phyloP scores from a whole-genome alignment of 2,329 filamentous ascomycete genomes.

The Phaeosphaeriaceae sp. region DNA sequence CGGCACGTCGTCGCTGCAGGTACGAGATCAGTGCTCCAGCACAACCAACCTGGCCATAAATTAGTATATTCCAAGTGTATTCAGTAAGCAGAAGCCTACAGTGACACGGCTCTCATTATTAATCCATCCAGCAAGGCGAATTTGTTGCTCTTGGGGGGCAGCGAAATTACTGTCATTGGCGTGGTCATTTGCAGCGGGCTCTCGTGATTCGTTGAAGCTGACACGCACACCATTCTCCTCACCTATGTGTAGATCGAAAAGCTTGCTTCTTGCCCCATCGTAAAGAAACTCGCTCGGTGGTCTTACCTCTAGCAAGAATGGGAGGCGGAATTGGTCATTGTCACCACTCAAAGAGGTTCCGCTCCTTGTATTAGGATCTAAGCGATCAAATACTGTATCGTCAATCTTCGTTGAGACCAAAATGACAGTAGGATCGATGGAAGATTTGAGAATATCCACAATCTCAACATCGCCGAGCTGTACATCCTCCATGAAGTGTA shows the following conservation, averaged over 20 bases:
- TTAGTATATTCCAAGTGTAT: constrained; percentile 5
- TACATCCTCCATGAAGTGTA: constrained; percentile 81
- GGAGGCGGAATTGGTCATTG: constrained; percentile 58
- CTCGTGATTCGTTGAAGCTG: constrained; percentile 68
- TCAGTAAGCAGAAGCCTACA: constrained; percentile 48
- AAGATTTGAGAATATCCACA: constrained; percentile 62
- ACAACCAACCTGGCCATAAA: constrained; percentile 70
- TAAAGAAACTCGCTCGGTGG: constrained; percentile 76
- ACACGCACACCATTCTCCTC: constrained; percentile 56
- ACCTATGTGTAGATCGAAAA: constrained; percentile 65
- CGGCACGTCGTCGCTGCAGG: constrained; percentile 70
- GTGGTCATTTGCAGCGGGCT: constrained; percentile 47
- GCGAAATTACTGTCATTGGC: constrained; percentile 56
- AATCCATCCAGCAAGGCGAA: constrained; percentile 73
- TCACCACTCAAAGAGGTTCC: constrained; percentile 38
- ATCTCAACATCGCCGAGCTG: constrained; percentile 71
- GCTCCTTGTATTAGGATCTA: constrained; percentile 52
- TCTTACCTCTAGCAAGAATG: constrained; percentile 70
- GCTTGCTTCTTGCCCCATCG: constrained; percentile 68
- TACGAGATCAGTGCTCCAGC: constrained; percentile 86
- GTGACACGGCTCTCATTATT: constrained; percentile 77
- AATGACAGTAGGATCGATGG: constrained; percentile 67
- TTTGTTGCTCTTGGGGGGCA: constrained; percentile 66
- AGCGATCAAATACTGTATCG: constrained; percentile 53
- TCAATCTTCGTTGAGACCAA: constrained; percentile 64